phyloP scores from a whole-genome alignment of 2,329 filamentous ascomycete genomes.

The Pyrenochaeta sp. region DNA sequence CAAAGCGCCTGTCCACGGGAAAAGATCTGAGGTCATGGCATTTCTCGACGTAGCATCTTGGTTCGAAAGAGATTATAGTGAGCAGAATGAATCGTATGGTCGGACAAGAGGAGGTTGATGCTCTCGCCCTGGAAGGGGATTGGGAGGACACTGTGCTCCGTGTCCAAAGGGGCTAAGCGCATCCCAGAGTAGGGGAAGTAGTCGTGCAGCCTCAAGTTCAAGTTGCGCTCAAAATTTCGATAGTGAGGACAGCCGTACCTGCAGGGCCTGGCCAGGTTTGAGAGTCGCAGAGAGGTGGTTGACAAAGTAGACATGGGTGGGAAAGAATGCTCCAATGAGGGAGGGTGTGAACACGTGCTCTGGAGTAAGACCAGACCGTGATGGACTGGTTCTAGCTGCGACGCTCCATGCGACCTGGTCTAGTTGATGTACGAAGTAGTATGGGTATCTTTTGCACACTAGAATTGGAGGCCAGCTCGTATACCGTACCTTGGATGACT shows the following conservation, averaged over 20 bases:
- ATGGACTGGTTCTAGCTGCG: not conserved
- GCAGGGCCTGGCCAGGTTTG: not conserved
- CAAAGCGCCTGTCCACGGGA: not conserved
- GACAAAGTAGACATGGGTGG: not conserved
- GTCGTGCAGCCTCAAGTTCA: not conserved
- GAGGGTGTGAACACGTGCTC: not conserved
- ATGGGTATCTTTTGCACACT: too few relatives aligned
- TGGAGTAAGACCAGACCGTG: not conserved
- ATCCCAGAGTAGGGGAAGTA: not conserved
- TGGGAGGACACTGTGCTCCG: conserved; percentile 10
- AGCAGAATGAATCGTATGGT: too few relatives aligned
- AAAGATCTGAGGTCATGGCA: not conserved
- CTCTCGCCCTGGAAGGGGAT: not conserved
- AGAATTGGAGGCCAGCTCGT: too few relatives aligned
- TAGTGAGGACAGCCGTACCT: not conserved
- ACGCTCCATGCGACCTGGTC: not conserved
- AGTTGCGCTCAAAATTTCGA: not conserved
- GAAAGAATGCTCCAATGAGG: not conserved
- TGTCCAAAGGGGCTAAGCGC: conserved; percentile 14
- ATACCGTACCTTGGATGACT: not conserved
- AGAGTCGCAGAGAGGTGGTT: not conserved
- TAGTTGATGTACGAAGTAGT: not conserved
- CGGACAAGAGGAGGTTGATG: too few relatives aligned
- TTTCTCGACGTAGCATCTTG: too few relatives aligned
- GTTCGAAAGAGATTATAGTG: too few relatives aligned